These are phyloP conservation scores for Colletotrichum paranaense DNA, from an alignment of 2,329 filamentous ascomycete genomes.

Conservation along the genomic window DNA sequence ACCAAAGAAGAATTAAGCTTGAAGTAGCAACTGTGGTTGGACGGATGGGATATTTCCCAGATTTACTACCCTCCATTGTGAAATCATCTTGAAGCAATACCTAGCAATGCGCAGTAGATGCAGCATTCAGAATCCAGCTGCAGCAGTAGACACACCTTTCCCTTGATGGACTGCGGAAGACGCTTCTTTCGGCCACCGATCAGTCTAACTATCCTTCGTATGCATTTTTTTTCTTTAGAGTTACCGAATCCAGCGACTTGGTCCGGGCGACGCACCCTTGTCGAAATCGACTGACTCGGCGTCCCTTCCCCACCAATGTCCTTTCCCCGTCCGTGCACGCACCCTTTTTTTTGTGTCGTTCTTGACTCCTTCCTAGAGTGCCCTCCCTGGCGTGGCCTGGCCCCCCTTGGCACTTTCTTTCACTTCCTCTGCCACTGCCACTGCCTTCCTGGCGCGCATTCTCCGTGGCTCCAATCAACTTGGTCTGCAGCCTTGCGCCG, in stretches of 20 bases:
- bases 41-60: not conserved
- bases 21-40: not conserved
- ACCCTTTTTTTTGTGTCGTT: not conserved
- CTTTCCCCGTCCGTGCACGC: conserved; percentile 30
- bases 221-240: not conserved
- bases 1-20: conserved; percentile 16
- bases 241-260: conserved; percentile 9
- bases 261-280: conserved; percentile 3
- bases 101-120: not conserved
- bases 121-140: not conserved
- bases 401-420: no score
- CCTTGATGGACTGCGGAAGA: not conserved
- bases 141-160: not conserved
- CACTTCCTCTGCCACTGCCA: not conserved
- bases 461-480: not conserved
- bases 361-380: no score
- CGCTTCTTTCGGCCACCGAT: conserved; percentile 27
- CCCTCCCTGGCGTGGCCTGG: no score
- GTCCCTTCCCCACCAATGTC: conserved; percentile 16
- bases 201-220: no score
- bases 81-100: not conserved
- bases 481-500: not conserved
- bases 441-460: not conserved
- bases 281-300: conserved; percentile 7
- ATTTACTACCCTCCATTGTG: not conserved